Evolutionary conservation across 1,284 basidiomycete species (phyloP).

Genomic region (Leccinum pallidistipes): DNA sequence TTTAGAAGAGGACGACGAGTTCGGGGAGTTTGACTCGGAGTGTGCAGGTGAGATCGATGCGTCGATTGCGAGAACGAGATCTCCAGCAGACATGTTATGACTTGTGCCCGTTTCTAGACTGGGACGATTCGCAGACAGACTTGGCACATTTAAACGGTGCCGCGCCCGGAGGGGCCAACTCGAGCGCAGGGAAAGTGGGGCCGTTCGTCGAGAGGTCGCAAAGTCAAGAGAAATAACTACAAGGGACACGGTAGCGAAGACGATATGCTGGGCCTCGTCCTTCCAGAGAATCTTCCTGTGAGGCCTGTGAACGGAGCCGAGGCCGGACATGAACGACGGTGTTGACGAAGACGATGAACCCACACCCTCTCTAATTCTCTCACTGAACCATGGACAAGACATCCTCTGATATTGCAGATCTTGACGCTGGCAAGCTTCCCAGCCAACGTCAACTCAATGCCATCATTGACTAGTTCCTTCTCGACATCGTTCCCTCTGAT

Average conservation of each 20-base stretch:
- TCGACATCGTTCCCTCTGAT: constrained; percentile 46
- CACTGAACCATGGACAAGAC: constrained; percentile 40
- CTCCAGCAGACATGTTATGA: no score
- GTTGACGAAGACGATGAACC: no score
- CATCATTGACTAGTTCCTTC: constrained; percentile 50
- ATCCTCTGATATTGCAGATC: constrained; percentile 53
- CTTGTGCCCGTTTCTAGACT: no score
- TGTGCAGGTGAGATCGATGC: constrained; percentile 56
- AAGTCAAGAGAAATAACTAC: constrained; percentile 35
- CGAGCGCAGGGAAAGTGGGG: constrained; percentile 26
- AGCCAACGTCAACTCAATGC: constrained; percentile 51
- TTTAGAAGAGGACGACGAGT: constrained; percentile 84
- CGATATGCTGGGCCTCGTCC: no score
- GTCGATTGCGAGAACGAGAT: constrained; percentile 21
- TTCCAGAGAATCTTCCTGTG: no score
- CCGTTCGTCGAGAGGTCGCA: constrained; percentile 47
- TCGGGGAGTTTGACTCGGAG: constrained; percentile 64
- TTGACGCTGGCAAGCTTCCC: constrained; percentile 66
- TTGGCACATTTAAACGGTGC: no score
- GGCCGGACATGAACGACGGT: no score
- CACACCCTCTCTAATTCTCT: no score
- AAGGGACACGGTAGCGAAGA: constrained; percentile 52
- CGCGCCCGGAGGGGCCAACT: no score
- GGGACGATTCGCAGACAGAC: no score
- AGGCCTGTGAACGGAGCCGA: no score